Evolutionary conservation across 192 early-diverging fungal genomes (phyloP), one percentile per base, ranked within the genome.

Genomic region (Dimargaris cristalligena): DNA sequence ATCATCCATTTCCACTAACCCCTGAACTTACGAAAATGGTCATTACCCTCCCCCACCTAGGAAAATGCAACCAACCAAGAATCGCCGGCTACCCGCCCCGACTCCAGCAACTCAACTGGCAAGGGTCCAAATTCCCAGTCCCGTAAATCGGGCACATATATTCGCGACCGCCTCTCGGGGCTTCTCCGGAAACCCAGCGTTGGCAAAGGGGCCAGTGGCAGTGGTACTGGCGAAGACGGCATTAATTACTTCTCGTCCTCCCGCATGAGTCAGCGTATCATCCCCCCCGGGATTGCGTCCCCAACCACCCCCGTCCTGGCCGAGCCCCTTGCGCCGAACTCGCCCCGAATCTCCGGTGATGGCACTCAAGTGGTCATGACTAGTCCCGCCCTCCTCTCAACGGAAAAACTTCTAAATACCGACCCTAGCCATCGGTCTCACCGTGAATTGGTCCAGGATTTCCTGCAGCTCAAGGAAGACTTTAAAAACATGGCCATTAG

Each of bases 221-320:
- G 13, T 34, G 16, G 32, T 34, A 14, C 55, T 34, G 6, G 18
- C 11, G 4, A n/a, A n/a, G 34, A 57, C 16, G 22, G 22, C 22
- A 38, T 20, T 4, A 57, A 57, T 26, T 31, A 32, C 55, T 57
- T 57, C 38, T 25, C 55, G n/a, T 57, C 55, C 10, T 57, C 55
- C 14, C 26, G 32, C 34, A 26, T 35, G 4, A 18, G 10, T n/a
- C n/a, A 26, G 13, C 13, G 6, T n/a, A 57, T 16, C 55, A 34
- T 34, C 16, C 8, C 9, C 34, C 34, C 26, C 34, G 38, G 33
- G 20, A 31, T n/a, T 57, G 34, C 13, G 55, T n/a, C 55, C 1
- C 55, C 55, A 10, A 57, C 55, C 55, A 57, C 55, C 13, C 55
- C 55, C 11, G 18, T 57, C 6, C 55, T 57, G 28, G 38, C 55